These are phyloP conservation scores for Salix koriyanagi DNA, from an alignment of 345 rosid species.

Conservation along the genomic window DNA sequence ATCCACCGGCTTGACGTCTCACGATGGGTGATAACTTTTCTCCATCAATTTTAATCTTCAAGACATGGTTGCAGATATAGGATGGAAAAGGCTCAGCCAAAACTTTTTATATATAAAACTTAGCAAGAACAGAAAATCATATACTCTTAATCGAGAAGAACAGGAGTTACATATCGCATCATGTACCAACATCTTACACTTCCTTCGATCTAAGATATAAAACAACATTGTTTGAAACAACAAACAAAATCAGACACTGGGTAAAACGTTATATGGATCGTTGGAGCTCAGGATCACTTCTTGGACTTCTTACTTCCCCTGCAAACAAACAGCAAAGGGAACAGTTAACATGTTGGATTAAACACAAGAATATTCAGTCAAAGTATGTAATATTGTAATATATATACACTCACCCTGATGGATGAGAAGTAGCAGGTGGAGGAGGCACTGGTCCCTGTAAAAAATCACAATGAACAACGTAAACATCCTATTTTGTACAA, in stretches of 20 bases:
- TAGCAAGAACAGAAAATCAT: background rate
- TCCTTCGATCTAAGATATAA: background rate
- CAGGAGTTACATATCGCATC: background rate
- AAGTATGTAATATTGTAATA: background rate
- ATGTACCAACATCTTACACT: background rate
- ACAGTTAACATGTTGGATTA: background rate
- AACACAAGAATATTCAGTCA: too few relatives aligned
- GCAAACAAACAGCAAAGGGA: background rate
- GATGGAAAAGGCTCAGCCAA: background rate
- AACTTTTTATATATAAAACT: background rate
- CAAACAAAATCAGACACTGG: background rate
- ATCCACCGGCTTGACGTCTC: too few relatives aligned
- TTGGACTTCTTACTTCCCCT: constrained; percentile 22
- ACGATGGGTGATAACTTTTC: too few relatives aligned
- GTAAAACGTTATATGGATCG: background rate
- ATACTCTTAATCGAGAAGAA: background rate
- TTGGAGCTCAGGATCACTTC: constrained; percentile 4
- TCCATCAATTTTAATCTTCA: too few relatives aligned
- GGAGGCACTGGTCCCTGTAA: constrained; percentile 18
- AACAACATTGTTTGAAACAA: constrained; percentile 7
- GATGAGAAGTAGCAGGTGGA: constrained; percentile 10
- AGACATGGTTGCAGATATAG: too few relatives aligned
- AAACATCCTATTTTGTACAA: background rate
- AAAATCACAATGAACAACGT: background rate
- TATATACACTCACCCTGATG: constrained; percentile 8